A percentile compares a stretch with the other conserved stretches of the same genome.
Conservation (phyloP, 768 basidiomycete genomes). For the Amanita polypyramis region DNA sequence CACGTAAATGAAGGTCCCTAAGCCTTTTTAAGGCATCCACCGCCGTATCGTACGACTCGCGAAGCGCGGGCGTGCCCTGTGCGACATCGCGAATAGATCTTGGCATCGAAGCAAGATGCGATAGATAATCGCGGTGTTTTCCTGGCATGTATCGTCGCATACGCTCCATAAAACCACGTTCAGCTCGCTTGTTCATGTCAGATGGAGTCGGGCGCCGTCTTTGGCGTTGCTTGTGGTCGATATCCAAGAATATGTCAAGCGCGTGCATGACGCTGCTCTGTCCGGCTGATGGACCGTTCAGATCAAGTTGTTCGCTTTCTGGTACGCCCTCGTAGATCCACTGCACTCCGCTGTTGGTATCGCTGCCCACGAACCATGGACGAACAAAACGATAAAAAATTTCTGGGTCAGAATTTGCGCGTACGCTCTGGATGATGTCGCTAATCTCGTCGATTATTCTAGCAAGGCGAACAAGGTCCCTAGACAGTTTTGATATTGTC, state of each 20-base stretch:
- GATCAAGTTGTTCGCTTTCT: slow-evolving; percentile 45
- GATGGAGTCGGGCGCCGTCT: slow-evolving; percentile 62
- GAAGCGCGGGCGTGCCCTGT: slow-evolving; percentile 42
- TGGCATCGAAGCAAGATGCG: slow-evolving; percentile 47
- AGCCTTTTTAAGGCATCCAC: slow-evolving; percentile 73
- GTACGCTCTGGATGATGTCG: slow-evolving; percentile 57
- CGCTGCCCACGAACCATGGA: slow-evolving; percentile 89
- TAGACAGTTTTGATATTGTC: slow-evolving; percentile 56
- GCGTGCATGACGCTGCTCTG: slow-evolving; percentile 90
- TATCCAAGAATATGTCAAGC: slow-evolving; percentile 76
- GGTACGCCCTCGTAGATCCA: slow-evolving; percentile 80
- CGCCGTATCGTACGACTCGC: slow-evolving; percentile 70
- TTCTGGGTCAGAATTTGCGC: slow-evolving; percentile 68
- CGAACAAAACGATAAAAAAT: slow-evolving; percentile 85
- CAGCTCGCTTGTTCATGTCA: slow-evolving; percentile 51
- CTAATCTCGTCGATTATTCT: slow-evolving; percentile 65
- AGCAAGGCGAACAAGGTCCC: slow-evolving; percentile 61
- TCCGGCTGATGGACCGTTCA: slow-evolving; percentile 87
- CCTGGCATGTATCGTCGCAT: slow-evolving; percentile 97
- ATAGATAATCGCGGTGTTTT: slow-evolving; percentile 77
- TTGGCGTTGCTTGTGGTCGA: slow-evolving; percentile 76
- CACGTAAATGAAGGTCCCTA: slow-evolving; percentile 81
- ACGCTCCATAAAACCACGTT: slow-evolving; percentile 77
- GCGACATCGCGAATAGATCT: slow-evolving; percentile 58
- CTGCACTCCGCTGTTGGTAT: slow-evolving; percentile 39